Evolutionary conservation across 495 filamentous ascomycete species (phyloP).

Genomic region (Cercophora sp.): DNA sequence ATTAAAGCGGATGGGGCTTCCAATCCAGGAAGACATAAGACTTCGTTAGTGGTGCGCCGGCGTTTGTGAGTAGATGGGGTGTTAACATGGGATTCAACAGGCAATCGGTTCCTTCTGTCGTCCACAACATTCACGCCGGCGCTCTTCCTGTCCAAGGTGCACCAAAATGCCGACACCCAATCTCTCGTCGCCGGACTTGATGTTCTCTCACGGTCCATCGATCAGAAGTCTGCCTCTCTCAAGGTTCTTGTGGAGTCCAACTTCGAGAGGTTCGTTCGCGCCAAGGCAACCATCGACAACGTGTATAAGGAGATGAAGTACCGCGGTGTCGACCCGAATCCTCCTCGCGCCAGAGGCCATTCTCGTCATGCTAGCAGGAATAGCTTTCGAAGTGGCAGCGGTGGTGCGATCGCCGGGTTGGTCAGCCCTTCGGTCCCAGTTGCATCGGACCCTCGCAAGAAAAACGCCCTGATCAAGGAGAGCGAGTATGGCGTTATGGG

Average conservation of each 20-base stretch:
- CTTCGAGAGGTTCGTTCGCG: conserved; percentile 94
- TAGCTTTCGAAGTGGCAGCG: conserved; percentile 59
- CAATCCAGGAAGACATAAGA: conserved; percentile 77
- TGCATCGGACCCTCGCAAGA: conserved; percentile 54
- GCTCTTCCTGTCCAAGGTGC: conserved; percentile 86
- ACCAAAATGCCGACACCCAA: conserved; percentile 75
- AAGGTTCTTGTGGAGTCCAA: conserved; percentile 96
- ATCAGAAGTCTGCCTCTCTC: conserved; percentile 91
- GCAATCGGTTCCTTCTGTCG: conserved; percentile 88
- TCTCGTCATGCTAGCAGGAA: conserved; percentile 60
- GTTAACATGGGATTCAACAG: too few species aligned
- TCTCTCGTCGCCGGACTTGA: conserved; percentile 75
- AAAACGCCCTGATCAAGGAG: conserved; percentile 88
- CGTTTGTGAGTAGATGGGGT: neutral
- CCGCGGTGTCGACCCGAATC: conserved; percentile 64
- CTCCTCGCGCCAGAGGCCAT: conserved; percentile 46
- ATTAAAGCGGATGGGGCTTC: conserved; percentile 68
- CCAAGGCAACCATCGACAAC: conserved; percentile 95
- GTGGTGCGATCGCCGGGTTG: conserved; percentile 24
- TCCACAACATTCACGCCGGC: conserved; percentile 93
- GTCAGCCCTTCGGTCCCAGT: conserved; percentile 29
- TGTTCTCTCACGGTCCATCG: conserved; percentile 80
- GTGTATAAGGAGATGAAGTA: conserved; percentile 98
- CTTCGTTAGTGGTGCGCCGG: conserved; percentile 51
- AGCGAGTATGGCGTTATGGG: conserved; percentile 91